phyloP scores from a whole-genome alignment of 805 yeast species.

The Citeromyces matritensis region DNA sequence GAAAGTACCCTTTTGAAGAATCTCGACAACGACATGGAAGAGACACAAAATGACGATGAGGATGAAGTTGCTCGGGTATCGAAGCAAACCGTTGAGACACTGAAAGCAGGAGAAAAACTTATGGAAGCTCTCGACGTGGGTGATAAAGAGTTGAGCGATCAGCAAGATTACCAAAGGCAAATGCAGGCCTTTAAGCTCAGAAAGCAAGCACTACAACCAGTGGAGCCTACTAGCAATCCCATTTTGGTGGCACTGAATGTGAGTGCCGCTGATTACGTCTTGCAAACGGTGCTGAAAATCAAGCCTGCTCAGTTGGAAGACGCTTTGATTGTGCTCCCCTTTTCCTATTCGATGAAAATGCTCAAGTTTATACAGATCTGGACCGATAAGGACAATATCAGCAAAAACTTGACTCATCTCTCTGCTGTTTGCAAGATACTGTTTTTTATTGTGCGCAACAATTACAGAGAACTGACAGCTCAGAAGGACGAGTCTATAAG shows the following conservation, averaged over 20 bases:
- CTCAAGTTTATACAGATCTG: slow-evolving; percentile 64
- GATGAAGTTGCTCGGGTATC: slow-evolving; percentile 53
- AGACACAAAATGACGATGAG: slow-evolving; percentile 18
- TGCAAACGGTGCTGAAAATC: slow-evolving; percentile 56
- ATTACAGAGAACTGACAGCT: slow-evolving; percentile 64
- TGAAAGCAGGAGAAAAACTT: slow-evolving; percentile 86
- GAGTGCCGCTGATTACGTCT: slow-evolving; percentile 64
- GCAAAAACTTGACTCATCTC: slow-evolving; percentile 30
- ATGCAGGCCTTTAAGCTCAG: slow-evolving; percentile 19
- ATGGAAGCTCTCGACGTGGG: slow-evolving; percentile 89
- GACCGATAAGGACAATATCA: slow-evolving; percentile 32
- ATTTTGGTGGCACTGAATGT: slow-evolving; percentile 60
- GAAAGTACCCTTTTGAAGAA: slow-evolving; percentile 68
- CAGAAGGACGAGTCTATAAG: slow-evolving; percentile 53
- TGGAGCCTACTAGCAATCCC: slow-evolving; percentile 50
- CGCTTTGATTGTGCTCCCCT: slow-evolving; percentile 81
- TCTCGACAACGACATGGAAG: slow-evolving; percentile 36
- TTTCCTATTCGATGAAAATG: slow-evolving; percentile 62
- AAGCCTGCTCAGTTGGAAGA: slow-evolving; percentile 83
- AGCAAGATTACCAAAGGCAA: slow-evolving; percentile 31
- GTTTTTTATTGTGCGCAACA: slow-evolving; percentile 57
- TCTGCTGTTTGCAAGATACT: slow-evolving; percentile 61
- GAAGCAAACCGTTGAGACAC: slow-evolving; percentile 77
- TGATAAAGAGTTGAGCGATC: slow-evolving; percentile 45
- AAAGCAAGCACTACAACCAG: slow-evolving; percentile 32